Percentiles rank a stretch among this genome's conserved stretches.
Evolutionary conservation across 768 basidiomycete species (phyloP).

Genomic region (Kwoniella shandongensis): DNA sequence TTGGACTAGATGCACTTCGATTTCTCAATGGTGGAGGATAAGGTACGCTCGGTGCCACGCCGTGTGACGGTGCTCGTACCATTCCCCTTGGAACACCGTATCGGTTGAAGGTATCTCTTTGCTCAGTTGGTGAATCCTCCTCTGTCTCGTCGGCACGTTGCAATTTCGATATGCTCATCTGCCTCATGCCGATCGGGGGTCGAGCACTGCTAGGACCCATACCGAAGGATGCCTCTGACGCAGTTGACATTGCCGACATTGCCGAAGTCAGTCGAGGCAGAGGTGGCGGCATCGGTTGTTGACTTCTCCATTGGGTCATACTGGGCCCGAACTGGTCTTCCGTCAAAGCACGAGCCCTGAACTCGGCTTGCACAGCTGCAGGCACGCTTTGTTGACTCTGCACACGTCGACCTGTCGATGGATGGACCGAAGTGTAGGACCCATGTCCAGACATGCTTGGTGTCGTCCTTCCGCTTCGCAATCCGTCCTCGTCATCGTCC

Average conservation of each 20-base stretch:
- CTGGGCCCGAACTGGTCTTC: constrained; percentile 67
- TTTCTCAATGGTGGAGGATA: constrained; percentile 51
- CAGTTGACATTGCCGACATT: constrained; percentile 45
- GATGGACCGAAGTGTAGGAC: constrained; percentile 67
- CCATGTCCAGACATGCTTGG: constrained; percentile 29
- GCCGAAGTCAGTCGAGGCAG: constrained; percentile 47
- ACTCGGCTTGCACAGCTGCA: constrained; percentile 60
- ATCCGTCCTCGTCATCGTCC: constrained; percentile 52
- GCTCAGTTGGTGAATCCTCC: constrained; percentile 31
- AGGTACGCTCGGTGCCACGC: constrained; percentile 19
- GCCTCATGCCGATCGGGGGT: constrained; percentile 17
- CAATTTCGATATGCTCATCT: constrained; percentile 20
- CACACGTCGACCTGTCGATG: constrained; percentile 63
- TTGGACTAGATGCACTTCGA: constrained; percentile 55
- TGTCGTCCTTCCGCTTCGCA: constrained; percentile 38
- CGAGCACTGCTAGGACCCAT: constrained; percentile 4
- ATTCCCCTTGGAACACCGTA: constrained; percentile 32
- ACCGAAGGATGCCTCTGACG: constrained; percentile 43
- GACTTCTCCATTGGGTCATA: constrained; percentile 66
- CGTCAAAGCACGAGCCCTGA: constrained; percentile 66
- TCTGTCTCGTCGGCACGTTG: constrained; percentile 36
- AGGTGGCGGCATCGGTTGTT: constrained; percentile 54
- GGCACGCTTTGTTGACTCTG: constrained; percentile 63
- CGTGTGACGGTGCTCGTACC: constrained; percentile 40
- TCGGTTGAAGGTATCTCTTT: constrained; percentile 17